Evolutionary conservation across 108 stramenopile genomes (phyloP).

Genomic region (Bacterosira constricta): DNA sequence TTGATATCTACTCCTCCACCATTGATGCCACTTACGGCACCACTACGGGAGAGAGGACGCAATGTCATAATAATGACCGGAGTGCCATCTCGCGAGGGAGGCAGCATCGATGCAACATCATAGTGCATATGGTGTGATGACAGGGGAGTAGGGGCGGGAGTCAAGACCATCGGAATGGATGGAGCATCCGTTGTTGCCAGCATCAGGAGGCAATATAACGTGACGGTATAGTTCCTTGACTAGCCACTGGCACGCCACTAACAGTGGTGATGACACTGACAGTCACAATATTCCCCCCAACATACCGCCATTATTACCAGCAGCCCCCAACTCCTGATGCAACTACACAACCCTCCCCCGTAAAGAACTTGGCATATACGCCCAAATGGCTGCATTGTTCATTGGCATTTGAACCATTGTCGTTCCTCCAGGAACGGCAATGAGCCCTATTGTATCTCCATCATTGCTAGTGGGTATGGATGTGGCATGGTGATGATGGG

Average conservation of each 20-base stretch:
- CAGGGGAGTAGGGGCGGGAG: not conserved
- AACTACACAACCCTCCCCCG: slow-evolving; percentile 43
- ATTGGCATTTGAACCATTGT: not conserved
- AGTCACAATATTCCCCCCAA: too few relatives aligned
- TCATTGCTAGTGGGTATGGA: not conserved
- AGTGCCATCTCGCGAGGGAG: not conserved
- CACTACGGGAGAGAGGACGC: not conserved
- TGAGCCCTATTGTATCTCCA: slow-evolving; percentile 19
- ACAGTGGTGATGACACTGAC: not conserved
- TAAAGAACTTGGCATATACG: slow-evolving; percentile 24
- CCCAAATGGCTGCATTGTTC: slow-evolving; percentile 23
- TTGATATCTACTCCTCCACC: slow-evolving; percentile 5
- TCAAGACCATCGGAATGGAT: slow-evolving; percentile 16
- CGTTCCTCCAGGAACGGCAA: not conserved
- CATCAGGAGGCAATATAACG: too few relatives aligned
- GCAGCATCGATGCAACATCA: not conserved
- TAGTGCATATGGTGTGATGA: not conserved
- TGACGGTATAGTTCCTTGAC: too few relatives aligned
- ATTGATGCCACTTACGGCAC: too few relatives aligned
- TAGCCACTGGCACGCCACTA: slow-evolving; percentile 2
- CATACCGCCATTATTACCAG: not conserved
- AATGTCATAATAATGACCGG: not conserved
- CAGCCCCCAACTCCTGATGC: slow-evolving; percentile 35
- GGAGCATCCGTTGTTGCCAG: too few relatives aligned
- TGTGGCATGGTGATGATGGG: too few relatives aligned